A percentile compares a stretch with the other conserved stretches of the same genome.
Evolutionary conservation across 257 asterid genomes (phyloP).

Genomic region (Gentiana straminea): DNA sequence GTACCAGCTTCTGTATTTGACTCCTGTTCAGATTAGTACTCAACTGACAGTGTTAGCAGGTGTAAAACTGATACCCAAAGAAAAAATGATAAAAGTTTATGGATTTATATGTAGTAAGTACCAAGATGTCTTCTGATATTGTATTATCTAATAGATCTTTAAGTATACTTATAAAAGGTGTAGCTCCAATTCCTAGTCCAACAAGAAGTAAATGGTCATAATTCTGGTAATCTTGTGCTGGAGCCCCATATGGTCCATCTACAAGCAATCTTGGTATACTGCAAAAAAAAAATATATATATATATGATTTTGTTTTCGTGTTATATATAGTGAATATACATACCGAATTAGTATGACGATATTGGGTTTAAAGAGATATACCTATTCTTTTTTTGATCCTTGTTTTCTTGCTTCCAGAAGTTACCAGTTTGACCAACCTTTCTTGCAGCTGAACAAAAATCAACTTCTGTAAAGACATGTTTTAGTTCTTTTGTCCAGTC

Average conservation of each 20-base stretch:
- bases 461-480: conserved; percentile 53
- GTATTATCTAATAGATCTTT: conserved; percentile 71
- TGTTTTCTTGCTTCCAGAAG: conserved; percentile 40
- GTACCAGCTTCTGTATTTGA: conserved; percentile 57
- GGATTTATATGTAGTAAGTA: conserved; percentile 6
- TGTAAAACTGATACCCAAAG: background rate
- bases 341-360: no score
- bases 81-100: background rate
- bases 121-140: conserved; percentile 53
- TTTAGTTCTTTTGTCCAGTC: conserved; percentile 51
- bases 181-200: conserved; percentile 96
- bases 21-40: conserved; percentile 29
- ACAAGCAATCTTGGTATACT: conserved; percentile 71
- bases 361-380: conserved; percentile 13
- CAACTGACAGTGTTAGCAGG: no score
- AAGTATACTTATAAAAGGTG: conserved; percentile 90
- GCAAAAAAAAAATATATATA: conserved; percentile 4
- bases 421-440: conserved; percentile 52
- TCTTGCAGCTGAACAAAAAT: conserved; percentile 23
- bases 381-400: conserved; percentile 41
- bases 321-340: no score
- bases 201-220: conserved; percentile 76
- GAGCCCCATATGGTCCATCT: conserved; percentile 95
- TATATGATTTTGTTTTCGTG: no score
- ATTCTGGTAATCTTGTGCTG: conserved; percentile 83